phyloP scores from a whole-genome alignment of 2,329 filamentous ascomycete species.

The Cladosporium sp. region DNA sequence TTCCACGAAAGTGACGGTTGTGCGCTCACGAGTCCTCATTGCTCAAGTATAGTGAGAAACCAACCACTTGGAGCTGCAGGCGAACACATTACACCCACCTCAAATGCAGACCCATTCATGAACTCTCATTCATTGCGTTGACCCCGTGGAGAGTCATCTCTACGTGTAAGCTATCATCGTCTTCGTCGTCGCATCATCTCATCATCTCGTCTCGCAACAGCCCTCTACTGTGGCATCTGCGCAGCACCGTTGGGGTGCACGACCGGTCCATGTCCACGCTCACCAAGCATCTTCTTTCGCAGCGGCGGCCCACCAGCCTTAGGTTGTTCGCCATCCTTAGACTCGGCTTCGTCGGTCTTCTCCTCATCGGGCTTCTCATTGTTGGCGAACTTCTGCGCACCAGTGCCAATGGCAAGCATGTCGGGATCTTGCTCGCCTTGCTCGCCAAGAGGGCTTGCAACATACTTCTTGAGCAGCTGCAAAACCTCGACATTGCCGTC shows the following conservation, averaged over 20 bases:
- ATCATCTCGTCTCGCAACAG: conserved; percentile 4
- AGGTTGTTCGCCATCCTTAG: not conserved
- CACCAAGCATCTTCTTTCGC: conserved; percentile 15
- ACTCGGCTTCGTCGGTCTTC: not conserved
- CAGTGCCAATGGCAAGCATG: conserved; percentile 33
- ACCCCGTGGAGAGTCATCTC: not conserved
- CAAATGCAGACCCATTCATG: not conserved
- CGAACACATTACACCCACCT: not conserved
- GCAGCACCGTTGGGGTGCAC: conserved; percentile 19
- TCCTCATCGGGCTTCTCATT: conserved; percentile 24
- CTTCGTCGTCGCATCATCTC: not conserved
- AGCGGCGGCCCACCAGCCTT: not conserved
- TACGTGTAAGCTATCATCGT: not conserved
- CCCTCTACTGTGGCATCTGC: conserved; percentile 31
- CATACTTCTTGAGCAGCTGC: conserved; percentile 17
- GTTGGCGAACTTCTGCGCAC: conserved; percentile 33
- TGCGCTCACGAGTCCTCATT: not conserved
- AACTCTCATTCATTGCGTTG: not conserved
- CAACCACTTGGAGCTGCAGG: not conserved
- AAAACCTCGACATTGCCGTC: conserved; percentile 13
- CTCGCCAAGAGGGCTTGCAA: conserved; percentile 15
- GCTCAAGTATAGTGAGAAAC: not conserved
- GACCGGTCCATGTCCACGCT: conserved; percentile 25
- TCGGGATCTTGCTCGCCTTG: conserved; percentile 27
- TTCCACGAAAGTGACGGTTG: not conserved